A percentile compares a stretch with the other conserved stretches of the same genome.
Conservation (phyloP, 2,329 filamentous ascomycete species). For the Xylariaceae sp. region DNA sequence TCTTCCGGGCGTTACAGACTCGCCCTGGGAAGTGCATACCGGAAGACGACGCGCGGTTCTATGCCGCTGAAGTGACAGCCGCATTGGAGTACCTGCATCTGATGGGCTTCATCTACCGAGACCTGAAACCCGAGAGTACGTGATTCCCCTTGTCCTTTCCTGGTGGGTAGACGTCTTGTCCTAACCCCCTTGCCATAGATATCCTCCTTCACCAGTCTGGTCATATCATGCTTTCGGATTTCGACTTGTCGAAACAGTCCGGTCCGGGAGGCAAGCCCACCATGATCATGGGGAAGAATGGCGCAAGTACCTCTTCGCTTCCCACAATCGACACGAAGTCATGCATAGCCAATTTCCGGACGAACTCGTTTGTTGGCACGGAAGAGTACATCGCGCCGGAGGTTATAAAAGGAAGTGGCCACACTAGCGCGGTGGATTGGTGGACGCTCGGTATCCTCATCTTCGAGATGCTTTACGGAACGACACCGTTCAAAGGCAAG, state of each 20-base stretch:
- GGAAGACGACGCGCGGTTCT: constrained; percentile 94
- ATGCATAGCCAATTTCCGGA: constrained; percentile 96
- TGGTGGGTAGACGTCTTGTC: too few relatives aligned
- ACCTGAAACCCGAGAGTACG: constrained; percentile 96
- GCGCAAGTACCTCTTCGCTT: constrained; percentile 76
- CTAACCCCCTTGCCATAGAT: too few relatives aligned
- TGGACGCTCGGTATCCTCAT: constrained; percentile 97
- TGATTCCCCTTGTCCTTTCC: constrained; percentile 21
- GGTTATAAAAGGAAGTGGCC: constrained; percentile 96
- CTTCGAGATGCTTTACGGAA: constrained; percentile 98
- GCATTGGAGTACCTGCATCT: constrained; percentile 94
- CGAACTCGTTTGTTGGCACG: constrained; percentile 96
- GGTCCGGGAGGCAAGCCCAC: constrained; percentile 92
- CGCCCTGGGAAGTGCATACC: constrained; percentile 95
- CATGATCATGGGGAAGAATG: constrained; percentile 92
- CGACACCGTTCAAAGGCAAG: constrained; percentile 98
- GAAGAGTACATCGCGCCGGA: constrained; percentile 99
- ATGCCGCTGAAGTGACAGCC: constrained; percentile 94
- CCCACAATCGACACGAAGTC: constrained; percentile 98
- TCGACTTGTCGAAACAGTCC: constrained; percentile 96
- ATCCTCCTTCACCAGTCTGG: constrained; percentile 98
- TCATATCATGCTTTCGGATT: constrained; percentile 99
- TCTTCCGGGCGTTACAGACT: constrained; percentile 94
- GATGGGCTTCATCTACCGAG: constrained; percentile 99
- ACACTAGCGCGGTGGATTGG: constrained; percentile 98